Percentiles rank a stretch among this genome's conserved stretches.
Evolutionary conservation across 345 rosid genomes (phyloP).

Genomic region (Viola odorata): DNA sequence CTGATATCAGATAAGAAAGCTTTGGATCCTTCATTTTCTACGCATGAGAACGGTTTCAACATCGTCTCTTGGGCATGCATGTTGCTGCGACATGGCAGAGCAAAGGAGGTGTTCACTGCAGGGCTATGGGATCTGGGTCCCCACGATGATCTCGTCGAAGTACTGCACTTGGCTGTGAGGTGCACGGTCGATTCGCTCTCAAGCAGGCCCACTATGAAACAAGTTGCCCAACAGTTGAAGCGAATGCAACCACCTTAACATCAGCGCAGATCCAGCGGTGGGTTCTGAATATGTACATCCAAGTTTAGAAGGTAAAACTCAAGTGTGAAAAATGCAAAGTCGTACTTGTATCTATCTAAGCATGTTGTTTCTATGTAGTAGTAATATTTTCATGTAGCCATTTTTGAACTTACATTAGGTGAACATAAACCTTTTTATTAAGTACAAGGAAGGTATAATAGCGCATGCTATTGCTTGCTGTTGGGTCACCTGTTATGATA

Average conservation of each 20-base stretch:
- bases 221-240: conserved; percentile 25
- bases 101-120: conserved; percentile 27
- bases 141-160: conserved; percentile 22
- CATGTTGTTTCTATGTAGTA: too few species aligned
- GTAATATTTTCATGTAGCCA: not conserved
- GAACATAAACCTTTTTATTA: too few species aligned
- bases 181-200: conserved; percentile 26
- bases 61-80: conserved; percentile 36
- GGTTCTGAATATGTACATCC: not conserved
- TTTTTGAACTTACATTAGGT: not conserved
- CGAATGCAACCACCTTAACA: conserved; percentile 19
- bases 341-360: not conserved
- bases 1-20: conserved; percentile 32
- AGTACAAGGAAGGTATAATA: too few species aligned
- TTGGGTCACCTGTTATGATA: too few species aligned
- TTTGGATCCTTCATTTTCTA: conserved; percentile 35
- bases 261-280: too few species aligned
- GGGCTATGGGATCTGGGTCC: conserved; percentile 32
- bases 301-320: not conserved
- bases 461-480: too few species aligned
- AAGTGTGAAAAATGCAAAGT: not conserved
- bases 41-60: conserved; percentile 31
- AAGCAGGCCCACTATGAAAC: conserved; percentile 32
- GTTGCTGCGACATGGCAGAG: conserved; percentile 27
- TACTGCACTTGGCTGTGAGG: conserved; percentile 29